A percentile compares a stretch with the other conserved stretches of the same genome.
phyloP scores from a whole-genome alignment of 768 basidiomycete genomes.

The Phallus indusiatus region DNA sequence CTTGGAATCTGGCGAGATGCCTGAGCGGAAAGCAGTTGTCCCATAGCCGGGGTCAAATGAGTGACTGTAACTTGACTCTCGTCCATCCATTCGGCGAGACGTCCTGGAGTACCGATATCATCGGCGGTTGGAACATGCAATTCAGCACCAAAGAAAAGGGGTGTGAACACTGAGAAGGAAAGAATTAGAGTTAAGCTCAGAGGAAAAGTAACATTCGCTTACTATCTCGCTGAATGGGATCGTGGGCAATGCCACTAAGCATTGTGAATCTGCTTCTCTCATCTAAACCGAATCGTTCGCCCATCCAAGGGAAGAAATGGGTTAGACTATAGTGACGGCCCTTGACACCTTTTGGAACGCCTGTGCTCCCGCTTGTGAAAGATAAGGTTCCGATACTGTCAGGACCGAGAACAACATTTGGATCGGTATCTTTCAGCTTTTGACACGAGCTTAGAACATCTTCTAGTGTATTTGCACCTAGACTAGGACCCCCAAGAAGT shows the following conservation, averaged over 20 bases:
- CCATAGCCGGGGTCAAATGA: conserved; percentile 98
- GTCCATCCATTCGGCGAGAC: conserved; percentile 98
- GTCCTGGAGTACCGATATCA: conserved; percentile 93
- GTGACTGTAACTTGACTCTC: conserved; percentile 86
- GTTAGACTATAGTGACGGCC: conserved; percentile 94
- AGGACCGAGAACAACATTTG: conserved; percentile 81
- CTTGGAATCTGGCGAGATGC: conserved; percentile 76
- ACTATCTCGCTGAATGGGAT: conserved; percentile 99
- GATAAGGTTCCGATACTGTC: conserved; percentile 91
- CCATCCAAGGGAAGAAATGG: conserved; percentile 99
- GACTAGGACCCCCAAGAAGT: conserved; percentile 51
- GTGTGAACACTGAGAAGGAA: conserved; percentile 78
- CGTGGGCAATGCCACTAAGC: conserved; percentile 98
- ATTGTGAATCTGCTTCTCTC: conserved; percentile 86
- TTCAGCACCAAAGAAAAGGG: conserved; percentile 92
- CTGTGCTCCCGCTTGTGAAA: conserved; percentile 96
- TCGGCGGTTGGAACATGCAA: conserved; percentile 94
- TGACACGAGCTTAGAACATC: conserved; percentile 50
- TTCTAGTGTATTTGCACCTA: conserved; percentile 19
- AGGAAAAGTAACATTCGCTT: conserved; percentile 25
- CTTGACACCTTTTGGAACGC: conserved; percentile 95
- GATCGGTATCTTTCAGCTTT: conserved; percentile 57
- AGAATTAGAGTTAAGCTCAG: background rate
- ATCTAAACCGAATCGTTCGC: conserved; percentile 66
- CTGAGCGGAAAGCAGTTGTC: conserved; percentile 90